phyloP scores from a whole-genome alignment of 2,329 filamentous ascomycete species.

The Alternaria sp. region DNA sequence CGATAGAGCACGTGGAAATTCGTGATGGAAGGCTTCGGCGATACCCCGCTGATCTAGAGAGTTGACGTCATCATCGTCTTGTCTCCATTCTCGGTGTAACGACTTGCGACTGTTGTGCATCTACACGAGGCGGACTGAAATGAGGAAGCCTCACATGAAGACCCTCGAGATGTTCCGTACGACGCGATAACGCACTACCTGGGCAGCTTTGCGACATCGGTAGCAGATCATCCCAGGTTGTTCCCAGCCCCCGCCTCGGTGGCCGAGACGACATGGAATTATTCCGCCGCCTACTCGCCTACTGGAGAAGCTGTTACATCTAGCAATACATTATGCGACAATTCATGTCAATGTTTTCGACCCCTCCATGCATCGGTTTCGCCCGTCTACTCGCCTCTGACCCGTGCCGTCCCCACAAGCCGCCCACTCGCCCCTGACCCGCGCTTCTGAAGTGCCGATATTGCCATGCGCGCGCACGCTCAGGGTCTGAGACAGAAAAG shows the following conservation, averaged over 20 bases:
- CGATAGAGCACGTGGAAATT: background rate
- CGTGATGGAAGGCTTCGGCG: background rate
- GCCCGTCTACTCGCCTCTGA: conserved; percentile 7
- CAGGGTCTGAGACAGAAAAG: background rate
- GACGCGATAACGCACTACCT: background rate
- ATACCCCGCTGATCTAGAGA: background rate
- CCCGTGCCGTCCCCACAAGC: conserved; percentile 1
- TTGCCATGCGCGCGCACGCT: background rate
- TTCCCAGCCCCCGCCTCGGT: background rate
- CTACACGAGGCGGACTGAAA: background rate
- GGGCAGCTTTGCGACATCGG: background rate
- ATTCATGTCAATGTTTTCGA: background rate
- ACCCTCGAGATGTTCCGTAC: background rate
- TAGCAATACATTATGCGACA: background rate
- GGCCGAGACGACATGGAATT: background rate
- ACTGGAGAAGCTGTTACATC: background rate
- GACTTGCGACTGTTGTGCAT: background rate
- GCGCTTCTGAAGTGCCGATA: conserved; percentile 1
- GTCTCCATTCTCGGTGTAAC: background rate
- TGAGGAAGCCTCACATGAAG: background rate
- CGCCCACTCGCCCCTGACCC: conserved; percentile 1
- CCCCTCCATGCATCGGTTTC: background rate
- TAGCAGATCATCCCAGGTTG: background rate
- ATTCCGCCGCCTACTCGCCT: background rate
- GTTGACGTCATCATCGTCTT: background rate